Base-by-base conservation (phyloP, 805 yeast species). In the Cyberlindnera nakhonratchasimensis region DNA sequence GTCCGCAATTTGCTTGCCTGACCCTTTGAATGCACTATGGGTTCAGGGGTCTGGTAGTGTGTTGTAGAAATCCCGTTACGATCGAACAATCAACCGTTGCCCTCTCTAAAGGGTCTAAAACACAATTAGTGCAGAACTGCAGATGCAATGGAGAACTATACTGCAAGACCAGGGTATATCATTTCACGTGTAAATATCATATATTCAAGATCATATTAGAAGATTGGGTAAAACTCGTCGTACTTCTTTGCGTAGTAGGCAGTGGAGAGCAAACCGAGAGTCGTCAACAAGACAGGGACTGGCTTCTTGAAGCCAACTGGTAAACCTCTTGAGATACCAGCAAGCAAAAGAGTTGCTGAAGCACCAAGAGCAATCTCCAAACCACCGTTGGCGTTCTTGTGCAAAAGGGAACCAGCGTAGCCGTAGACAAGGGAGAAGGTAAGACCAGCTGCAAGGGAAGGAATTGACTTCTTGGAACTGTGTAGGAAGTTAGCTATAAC, bases 391-490 rank as follows among this genome's bases (percentile, higher is more conserved):
- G 78, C 80, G 59, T 87, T 86, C 41, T 80, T 67, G 50, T 77
- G 74, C 47, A 88, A 67, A 51, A 90, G 70, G 63, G 87, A 86
- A 14, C 95, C 91, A 2, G 88, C 81, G 44, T 69, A 58, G n/a
- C 83, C 85, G 58, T 75, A 85, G 21, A 78, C 57, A 3, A 75
- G 67, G 12, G 84, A 71, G 48, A 85, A 68, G 2, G 79, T 63
- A 9, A 76, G 50, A 29, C 97, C 97, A 1, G 91, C 96, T 36
- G 79, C 65, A 41, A 90, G 70, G 0, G 96, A 87, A 18, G 95
- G 95, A 28, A 82, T 57, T 2, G 96, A 86, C 11, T 82, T 76
- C 67, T 66, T 48, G 34, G 50, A 47, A 6, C 50, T 46, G 31
- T 13, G 23, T 11, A 11, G 19, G 14, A 24, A 14, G 42, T 34